Percentiles rank a stretch among this genome's conserved stretches.
phyloP scores from a whole-genome alignment of 2,329 filamentous ascomycete genomes.

The Daldinia sp. region DNA sequence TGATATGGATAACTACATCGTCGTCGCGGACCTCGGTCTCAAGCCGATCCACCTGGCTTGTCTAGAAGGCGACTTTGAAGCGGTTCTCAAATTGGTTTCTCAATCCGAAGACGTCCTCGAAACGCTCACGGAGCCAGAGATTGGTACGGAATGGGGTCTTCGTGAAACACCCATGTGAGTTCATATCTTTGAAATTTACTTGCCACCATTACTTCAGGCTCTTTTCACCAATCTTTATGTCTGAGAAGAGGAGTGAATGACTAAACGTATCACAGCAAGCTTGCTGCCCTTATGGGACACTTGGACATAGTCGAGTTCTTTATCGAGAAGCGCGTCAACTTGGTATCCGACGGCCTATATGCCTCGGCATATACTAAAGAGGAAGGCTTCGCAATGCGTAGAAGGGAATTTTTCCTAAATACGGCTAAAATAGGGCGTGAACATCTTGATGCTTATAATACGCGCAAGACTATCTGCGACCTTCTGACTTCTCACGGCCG shows the following conservation, averaged over 20 bases:
- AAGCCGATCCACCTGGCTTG: slow-evolving; percentile 36
- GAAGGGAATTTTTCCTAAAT: slow-evolving; percentile 28
- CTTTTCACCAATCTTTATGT: too few relatives aligned
- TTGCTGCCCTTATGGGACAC: slow-evolving; percentile 44
- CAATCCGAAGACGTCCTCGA: slow-evolving; percentile 18
- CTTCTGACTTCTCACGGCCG: slow-evolving; percentile 32
- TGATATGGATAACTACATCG: slow-evolving; percentile 16
- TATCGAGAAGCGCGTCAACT: slow-evolving; percentile 22
- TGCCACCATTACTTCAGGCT: neutral
- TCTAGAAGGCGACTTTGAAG: slow-evolving; percentile 35
- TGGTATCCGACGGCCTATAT: slow-evolving; percentile 26
- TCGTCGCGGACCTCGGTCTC: slow-evolving; percentile 32
- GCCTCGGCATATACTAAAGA: slow-evolving; percentile 28
- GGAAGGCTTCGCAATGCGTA: slow-evolving; percentile 25
- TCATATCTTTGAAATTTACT: neutral
- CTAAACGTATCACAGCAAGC: slow-evolving; percentile 24
- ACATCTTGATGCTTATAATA: slow-evolving; percentile 13
- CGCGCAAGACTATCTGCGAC: slow-evolving; percentile 27
- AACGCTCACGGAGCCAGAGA: slow-evolving; percentile 21
- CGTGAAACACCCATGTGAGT: slow-evolving; percentile 39
- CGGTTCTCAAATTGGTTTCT: slow-evolving; percentile 15
- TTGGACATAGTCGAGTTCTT: slow-evolving; percentile 39
- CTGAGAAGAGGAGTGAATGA: neutral
- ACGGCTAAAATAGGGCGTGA: slow-evolving; percentile 26
- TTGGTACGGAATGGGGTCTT: slow-evolving; percentile 16